Conservation (phyloP, 306 rosid genomes). For the Pterocarpus santalinus region DNA sequence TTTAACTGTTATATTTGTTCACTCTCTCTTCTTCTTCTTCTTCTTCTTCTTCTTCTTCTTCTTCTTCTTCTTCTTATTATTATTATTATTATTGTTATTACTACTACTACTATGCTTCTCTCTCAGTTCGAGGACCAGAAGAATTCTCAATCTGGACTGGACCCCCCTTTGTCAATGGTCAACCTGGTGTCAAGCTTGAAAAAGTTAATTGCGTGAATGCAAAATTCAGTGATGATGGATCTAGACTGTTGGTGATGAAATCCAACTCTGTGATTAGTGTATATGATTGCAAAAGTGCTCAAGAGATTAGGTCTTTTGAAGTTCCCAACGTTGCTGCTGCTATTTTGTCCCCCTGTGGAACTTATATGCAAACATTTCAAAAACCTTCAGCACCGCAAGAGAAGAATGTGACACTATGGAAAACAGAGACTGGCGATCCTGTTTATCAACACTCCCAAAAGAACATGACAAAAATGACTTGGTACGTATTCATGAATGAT, state of each 20-base stretch:
- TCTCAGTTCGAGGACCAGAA: constrained; percentile 77
- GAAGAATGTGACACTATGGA: constrained; percentile 83
- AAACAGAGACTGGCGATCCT: constrained; percentile 62
- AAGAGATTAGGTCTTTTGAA: constrained; percentile 75
- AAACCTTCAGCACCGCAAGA: constrained; percentile 74
- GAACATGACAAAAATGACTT: constrained; percentile 72
- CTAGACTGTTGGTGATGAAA: constrained; percentile 72
- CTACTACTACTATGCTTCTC: constrained; percentile 5
- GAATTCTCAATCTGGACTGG: constrained; percentile 86
- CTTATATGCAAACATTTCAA: constrained; percentile 80
- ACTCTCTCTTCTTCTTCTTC: not conserved
- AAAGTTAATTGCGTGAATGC: constrained; percentile 65
- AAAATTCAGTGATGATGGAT: constrained; percentile 82
- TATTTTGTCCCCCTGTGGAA: constrained; percentile 76
- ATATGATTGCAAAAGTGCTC: constrained; percentile 61
- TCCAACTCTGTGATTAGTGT: constrained; percentile 61
- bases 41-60: not conserved
- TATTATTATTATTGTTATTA: not conserved
- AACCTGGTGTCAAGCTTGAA: constrained; percentile 72
- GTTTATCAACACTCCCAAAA: constrained; percentile 78
- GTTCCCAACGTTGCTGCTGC: constrained; percentile 70
- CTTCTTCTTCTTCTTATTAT: not conserved
- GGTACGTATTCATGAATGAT: constrained; percentile 54
- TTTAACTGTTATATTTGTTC: not conserved
- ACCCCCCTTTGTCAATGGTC: constrained; percentile 69